Evolutionary conservation across 306 rosid species (phyloP), one percentile per base, ranked within the genome.

Genomic region (Dryas octopetala): DNA sequence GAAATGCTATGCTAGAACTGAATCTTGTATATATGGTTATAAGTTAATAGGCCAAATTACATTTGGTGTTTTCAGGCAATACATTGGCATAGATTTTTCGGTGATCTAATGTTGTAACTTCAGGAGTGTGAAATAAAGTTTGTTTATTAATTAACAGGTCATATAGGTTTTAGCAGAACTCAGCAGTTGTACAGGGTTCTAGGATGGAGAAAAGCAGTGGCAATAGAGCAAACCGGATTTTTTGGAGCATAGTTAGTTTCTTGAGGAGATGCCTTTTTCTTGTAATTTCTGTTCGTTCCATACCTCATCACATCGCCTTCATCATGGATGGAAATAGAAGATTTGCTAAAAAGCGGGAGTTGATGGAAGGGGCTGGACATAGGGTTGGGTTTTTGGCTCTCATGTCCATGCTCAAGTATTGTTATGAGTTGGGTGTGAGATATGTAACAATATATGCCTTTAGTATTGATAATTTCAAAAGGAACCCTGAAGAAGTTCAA

Each of bases 291-390:
- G 62, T 67, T 68, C 80, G 78, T 63, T 80, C 85, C 40, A 65
- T 74, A 62, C 87, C 87, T 16, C 63, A 15, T 23, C 84, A 80
- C 55, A 23, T 80, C 41, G 87, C 84, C 38, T 84, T 80, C 75
- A 84, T 84, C 82, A 80, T 84, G 84, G 87, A 84, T 47, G 82
- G 84, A 53, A 84, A 84, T 61, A 54, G 84, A 44, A 80, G 87
- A 52, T 84, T 73, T 28, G 77, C 78, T 7, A 76, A 77, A 45
- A 80, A 45, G 75, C 43, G 2, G 63, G 80, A 84, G 40, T 63
- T 76, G 66, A 16, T 63, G n/a, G 78, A 64, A 67, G 82, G 75
- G 32, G 66, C 26, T 10, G 82, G 82, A 7, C 79, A 76, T 62
- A 84, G 67, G 73, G 80, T 43, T 73, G 84, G 84, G 15, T 84